Conservation (phyloP, 345 rosid genomes). For the Salix purpurea region DNA sequence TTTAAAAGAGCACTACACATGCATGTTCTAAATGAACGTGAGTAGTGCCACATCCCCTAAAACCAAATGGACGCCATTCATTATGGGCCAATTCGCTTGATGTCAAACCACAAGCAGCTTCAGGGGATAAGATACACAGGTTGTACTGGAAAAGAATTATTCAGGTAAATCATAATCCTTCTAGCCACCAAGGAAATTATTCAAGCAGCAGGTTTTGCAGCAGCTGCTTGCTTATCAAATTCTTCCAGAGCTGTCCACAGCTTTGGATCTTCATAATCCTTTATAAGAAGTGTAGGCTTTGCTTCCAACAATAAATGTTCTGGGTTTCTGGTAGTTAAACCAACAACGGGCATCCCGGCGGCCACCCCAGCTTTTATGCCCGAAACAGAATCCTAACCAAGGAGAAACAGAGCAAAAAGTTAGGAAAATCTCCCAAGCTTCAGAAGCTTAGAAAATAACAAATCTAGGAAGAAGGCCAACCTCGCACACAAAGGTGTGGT, state of each 20-base stretch:
- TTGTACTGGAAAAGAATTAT: background rate
- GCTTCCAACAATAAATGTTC: conserved; percentile 59
- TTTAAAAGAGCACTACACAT: background rate
- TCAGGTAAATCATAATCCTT: background rate
- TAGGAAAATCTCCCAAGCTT: background rate
- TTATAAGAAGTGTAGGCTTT: conserved; percentile 66
- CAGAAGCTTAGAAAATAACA: background rate
- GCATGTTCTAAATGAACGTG: background rate
- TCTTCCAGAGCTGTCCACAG: conserved; percentile 77
- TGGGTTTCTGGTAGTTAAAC: conserved; percentile 74
- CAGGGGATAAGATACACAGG: background rate
- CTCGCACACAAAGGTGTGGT: conserved; percentile 77
- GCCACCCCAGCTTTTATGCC: conserved; percentile 97
- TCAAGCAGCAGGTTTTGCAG: conserved; percentile 18
- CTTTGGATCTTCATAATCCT: conserved; percentile 74
- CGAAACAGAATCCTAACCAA: conserved; percentile 66
- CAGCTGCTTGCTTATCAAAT: conserved; percentile 43
- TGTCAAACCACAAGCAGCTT: background rate
- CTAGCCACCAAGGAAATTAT: background rate
- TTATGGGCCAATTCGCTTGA: background rate
- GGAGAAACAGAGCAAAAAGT: background rate
- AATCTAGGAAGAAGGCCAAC: conserved; percentile 24
- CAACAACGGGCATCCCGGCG: conserved; percentile 86
- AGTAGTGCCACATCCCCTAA: background rate
- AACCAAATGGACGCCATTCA: background rate